phyloP scores from a whole-genome alignment of 2,329 filamentous ascomycete genomes.

The Exophiala viscosa region DNA sequence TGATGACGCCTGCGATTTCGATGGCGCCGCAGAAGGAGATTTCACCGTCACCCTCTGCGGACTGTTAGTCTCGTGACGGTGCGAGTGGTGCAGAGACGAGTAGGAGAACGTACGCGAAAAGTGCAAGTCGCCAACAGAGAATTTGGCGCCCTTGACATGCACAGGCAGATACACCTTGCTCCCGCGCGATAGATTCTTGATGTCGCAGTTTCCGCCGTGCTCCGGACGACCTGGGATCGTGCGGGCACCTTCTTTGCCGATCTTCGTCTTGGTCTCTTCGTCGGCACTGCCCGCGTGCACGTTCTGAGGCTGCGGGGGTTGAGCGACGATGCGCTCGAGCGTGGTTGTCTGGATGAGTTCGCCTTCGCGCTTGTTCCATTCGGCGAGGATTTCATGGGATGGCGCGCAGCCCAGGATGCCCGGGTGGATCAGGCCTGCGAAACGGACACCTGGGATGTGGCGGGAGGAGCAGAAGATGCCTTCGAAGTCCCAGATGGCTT shows the following conservation, averaged over 20 bases:
- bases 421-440: conserved; percentile 84
- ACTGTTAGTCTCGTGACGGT: background rate
- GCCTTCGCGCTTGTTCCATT: conserved; percentile 79
- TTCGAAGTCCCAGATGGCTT: conserved; percentile 74
- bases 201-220: conserved; percentile 87
- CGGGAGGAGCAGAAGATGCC: conserved; percentile 78
- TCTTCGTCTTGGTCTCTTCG: conserved; percentile 58
- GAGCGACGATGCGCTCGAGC: conserved; percentile 67
- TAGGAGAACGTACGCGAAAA: conserved; percentile 57
- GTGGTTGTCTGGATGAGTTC: conserved; percentile 69
- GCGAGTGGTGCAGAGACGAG: background rate
- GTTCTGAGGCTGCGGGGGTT: conserved; percentile 68
- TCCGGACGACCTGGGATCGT: conserved; percentile 83
- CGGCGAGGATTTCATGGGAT: conserved; percentile 68
- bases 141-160: conserved; percentile 80
- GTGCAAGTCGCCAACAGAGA: conserved; percentile 83
- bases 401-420: conserved; percentile 89
- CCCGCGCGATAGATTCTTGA: conserved; percentile 78
- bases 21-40: conserved; percentile 88
- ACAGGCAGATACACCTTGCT: conserved; percentile 84
- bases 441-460: conserved; percentile 82
- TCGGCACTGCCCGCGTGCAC: conserved; percentile 67
- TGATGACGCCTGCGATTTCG: conserved; percentile 90
- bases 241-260: conserved; percentile 73
- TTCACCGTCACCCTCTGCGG: conserved; percentile 74